Evolutionary conservation across 805 yeast species (phyloP).

Genomic region (Ascoidea rubescens): DNA sequence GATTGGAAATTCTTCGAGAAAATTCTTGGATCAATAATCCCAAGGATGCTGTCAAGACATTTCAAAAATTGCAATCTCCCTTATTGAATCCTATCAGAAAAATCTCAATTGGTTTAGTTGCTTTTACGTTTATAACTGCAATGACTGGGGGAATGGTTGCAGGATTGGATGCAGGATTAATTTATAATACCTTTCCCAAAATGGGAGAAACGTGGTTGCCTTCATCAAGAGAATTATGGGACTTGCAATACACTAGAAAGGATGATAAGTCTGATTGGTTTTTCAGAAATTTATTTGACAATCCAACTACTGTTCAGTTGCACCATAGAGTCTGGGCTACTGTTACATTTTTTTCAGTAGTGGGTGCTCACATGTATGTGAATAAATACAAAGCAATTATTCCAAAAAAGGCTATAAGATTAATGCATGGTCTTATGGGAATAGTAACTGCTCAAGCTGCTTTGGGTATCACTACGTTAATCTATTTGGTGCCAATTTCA

Average conservation of each 20-base stretch:
- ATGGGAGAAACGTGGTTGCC: constrained; percentile 76
- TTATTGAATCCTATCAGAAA: constrained; percentile 43
- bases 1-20: constrained; percentile 70
- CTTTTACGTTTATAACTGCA: constrained; percentile 73
- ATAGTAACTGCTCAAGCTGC: constrained; percentile 71
- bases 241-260: constrained; percentile 54
- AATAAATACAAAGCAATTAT: constrained; percentile 36
- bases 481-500: constrained; percentile 84
- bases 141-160: constrained; percentile 98
- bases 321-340: constrained; percentile 79
- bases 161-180: constrained; percentile 93
- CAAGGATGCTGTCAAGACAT: constrained; percentile 32
- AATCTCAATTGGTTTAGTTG: constrained; percentile 41
- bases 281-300: constrained; percentile 91
- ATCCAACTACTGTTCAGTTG: constrained; percentile 91
- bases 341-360: constrained; percentile 58
- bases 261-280: constrained; percentile 57
- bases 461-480: constrained; percentile 73
- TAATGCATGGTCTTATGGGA: constrained; percentile 65
- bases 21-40: constrained; percentile 57
- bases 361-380: constrained; percentile 61
- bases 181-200: constrained; percentile 90
- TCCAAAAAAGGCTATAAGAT: constrained; percentile 42
- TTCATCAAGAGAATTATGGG: constrained; percentile 61
- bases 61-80: constrained; percentile 50